Conservation (phyloP, 2,329 filamentous ascomycete species). For the Epichloe festucae region DNA sequence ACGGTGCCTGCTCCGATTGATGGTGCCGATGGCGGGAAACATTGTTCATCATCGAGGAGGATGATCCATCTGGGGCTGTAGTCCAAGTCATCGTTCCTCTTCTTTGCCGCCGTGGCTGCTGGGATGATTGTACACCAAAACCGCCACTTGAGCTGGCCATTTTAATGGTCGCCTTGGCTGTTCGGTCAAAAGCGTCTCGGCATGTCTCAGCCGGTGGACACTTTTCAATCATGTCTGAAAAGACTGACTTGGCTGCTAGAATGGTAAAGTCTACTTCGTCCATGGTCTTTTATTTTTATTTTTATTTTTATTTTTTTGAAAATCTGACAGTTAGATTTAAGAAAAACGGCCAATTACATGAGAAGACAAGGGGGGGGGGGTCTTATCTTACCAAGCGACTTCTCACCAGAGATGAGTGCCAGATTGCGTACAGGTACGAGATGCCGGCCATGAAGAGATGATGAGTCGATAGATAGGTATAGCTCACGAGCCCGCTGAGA, state of each 20-base stretch:
- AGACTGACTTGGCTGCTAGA: slow-evolving; percentile 80
- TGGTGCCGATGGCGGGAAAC: slow-evolving; percentile 15
- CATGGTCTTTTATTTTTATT: slow-evolving; percentile 43
- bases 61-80: slow-evolving; percentile 14
- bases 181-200: slow-evolving; percentile 85
- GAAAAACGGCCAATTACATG: background rate
- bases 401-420: slow-evolving; percentile 84
- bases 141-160: slow-evolving; percentile 85
- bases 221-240: slow-evolving; percentile 83
- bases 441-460: slow-evolving; percentile 96
- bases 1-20: slow-evolving; percentile 19
- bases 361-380: background rate
- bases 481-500: slow-evolving; percentile 78
- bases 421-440: slow-evolving; percentile 92
- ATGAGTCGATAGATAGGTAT: slow-evolving; percentile 90
- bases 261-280: slow-evolving; percentile 98
- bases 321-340: background rate
- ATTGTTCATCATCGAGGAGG: slow-evolving; percentile 5
- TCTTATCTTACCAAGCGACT: slow-evolving; percentile 57
- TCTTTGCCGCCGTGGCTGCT: slow-evolving; percentile 15
- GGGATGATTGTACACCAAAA: slow-evolving; percentile 40
- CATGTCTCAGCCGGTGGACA: slow-evolving; percentile 92
- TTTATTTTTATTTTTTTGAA: no score
- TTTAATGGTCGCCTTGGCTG: slow-evolving; percentile 87
- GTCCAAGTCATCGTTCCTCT: slow-evolving; percentile 19